Percentiles rank a stretch among this genome's conserved stretches.
Conservation (phyloP, 176 grass and related monocot species). For the Raddia distichophylla region DNA sequence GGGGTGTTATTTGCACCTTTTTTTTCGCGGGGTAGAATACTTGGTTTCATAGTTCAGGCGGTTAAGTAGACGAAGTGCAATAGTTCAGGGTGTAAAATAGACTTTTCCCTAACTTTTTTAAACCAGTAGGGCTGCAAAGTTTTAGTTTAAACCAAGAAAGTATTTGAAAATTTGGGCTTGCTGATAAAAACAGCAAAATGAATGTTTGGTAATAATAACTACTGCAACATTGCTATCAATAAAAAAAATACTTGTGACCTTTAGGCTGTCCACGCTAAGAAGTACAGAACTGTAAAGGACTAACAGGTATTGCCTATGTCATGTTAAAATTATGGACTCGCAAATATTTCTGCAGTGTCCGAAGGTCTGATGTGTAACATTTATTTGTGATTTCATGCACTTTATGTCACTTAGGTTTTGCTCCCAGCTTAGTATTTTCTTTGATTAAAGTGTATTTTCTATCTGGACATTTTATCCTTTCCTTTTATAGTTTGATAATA, state of each 20-base stretch:
- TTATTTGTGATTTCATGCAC: neutral
- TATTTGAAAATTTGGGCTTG: neutral
- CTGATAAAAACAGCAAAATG: neutral
- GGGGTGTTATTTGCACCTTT: no score
- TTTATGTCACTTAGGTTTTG: neutral
- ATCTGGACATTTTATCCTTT: neutral
- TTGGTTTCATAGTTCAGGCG: no score
- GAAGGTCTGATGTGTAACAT: neutral
- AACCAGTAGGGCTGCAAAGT: neutral
- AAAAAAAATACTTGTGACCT: neutral
- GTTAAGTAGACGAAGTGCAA: no score
- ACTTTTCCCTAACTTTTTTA: neutral
- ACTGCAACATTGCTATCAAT: neutral
- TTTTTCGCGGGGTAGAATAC: no score
- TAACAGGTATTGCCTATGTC: neutral
- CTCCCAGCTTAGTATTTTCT: neutral
- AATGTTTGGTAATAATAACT: neutral
- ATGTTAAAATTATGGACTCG: neutral
- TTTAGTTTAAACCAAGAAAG: neutral
- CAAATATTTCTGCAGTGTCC: neutral
- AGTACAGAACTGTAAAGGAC: neutral
- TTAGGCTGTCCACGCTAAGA: neutral
- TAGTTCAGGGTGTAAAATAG: no score
- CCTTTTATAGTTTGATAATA: neutral
- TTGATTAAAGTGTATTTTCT: neutral